Base-by-base conservation (phyloP, 2,329 filamentous ascomycete species). In the Pseudogymnoascus sp. region DNA sequence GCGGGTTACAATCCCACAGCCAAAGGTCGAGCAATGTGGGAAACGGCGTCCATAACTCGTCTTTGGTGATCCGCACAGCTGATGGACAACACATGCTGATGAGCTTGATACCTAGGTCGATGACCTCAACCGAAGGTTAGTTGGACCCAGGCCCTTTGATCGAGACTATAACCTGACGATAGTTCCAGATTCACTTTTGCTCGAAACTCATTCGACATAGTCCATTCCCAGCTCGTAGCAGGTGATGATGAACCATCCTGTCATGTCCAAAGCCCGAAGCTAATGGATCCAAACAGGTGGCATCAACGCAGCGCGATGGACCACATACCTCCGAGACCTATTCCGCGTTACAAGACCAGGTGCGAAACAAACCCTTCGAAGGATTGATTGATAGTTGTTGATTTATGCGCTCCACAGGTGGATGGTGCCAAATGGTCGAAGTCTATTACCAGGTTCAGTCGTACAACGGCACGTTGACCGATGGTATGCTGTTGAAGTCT, bases 341-440 rank as follows among this genome's bases (percentile, higher is more conserved):
- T 83, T 85, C 67, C 81, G 84, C 21, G 82, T 91, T 8, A 78
- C 93, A 66, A 88, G 85, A 60, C 88, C 86, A 5, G 89, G 56
- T 60, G 23, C 56, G 56, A 60, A 60, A 60, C 31, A 8, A 60
- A 28, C 31, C 4, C 2, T 10, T 38, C 56, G n/a, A 31, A 53
- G 18, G 21, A 31, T 60, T 23, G 56, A 37, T 23, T 60, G 16
- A 8, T 18, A 60, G 56, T 8, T 38, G 23, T 31, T 60, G 37
- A 60, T 28, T 60, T 31, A 25, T 53, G 46, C 37, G 16, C 16
- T 60, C 18, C 31, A 37, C 23, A 60, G 56, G 87, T 1, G 92
- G 93, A 1, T 96, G 91, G 91, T 83, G 89, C 64, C 91, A 96
- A 72, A 87, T 96, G 82, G 84, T 90, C n/a, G 93, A 96, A 72